Base-by-base conservation (phyloP, 225 moss, liverwort and hornwort species). In the Pseudoscleropodium purum region DNA sequence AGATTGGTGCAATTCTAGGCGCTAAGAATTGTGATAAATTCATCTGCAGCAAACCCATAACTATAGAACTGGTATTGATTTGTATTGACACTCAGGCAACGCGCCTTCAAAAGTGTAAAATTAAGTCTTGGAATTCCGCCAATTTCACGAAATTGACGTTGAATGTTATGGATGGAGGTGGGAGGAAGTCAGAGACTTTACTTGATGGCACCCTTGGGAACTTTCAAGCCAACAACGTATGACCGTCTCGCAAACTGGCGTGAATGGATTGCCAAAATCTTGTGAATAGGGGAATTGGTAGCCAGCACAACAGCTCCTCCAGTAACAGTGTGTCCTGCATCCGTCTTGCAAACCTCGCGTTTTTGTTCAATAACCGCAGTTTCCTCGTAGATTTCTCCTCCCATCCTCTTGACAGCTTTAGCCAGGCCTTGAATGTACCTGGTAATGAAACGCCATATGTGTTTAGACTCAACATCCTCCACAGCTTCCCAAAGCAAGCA, bases 351-450 rank as follows among this genome's bases (percentile, higher is more conserved):
- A 75, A 88, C 88, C 83, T 88, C 83, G 18, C 83, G 37, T 45
- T 90, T 82, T 8, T 92, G 84, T 75, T 91, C 62, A 34, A 49
- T 54, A 14, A 92, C 94, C 12, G 47, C 23, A n/a, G 94, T 91
- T 77, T 88, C 88, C 91, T 92, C 92, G 72, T 91, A 92, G 52
- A 93, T 92, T 60, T 93, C 83, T 70, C 91, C 90, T 51, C 91
- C 92, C 89, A 89, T 84, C 60, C 20, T 77, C 73, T 92, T 91
- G 36, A 93, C 67, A 83, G 91, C 87, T 88, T 91, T 68, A 15
- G 92, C 89, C 88, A 94, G 20, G 33, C 93, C 92, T 85, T 88
- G 89, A 56, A 91, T 85, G 37, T 91, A 91, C 85, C 90, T 91
- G 66, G 54, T 75, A 30, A 76, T 76, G 82, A 51, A 51, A 29